A percentile compares a stretch with the other conserved stretches of the same genome.
Evolutionary conservation across 176 grass and related monocot genomes (phyloP).

Genomic region (Tillandsia leiboldiana): DNA sequence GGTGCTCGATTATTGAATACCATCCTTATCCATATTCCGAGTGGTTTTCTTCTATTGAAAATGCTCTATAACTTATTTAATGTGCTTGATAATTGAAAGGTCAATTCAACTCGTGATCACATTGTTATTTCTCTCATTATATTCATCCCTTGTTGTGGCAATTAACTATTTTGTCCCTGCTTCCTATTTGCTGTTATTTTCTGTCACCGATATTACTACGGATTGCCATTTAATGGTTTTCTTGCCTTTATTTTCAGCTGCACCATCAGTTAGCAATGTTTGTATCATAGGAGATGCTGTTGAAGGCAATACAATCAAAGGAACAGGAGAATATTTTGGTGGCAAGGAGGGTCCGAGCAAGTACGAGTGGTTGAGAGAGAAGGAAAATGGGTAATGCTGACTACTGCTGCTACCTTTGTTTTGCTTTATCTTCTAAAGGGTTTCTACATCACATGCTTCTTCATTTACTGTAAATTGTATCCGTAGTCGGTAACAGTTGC

Average conservation of each 20-base stretch:
- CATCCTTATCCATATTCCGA: background rate
- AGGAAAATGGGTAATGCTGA: slow-evolving; percentile 56
- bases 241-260: slow-evolving; percentile 52
- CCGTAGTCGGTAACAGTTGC: background rate
- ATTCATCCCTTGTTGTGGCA: background rate
- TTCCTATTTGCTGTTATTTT: background rate
- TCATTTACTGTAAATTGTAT: background rate
- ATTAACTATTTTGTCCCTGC: background rate
- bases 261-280: slow-evolving; percentile 82
- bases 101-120: background rate
- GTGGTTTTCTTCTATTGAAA: background rate
- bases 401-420: background rate
- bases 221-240: background rate
- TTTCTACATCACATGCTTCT: background rate
- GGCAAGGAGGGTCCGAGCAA: slow-evolving; percentile 90
- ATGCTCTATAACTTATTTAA: background rate
- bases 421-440: slow-evolving; percentile 1
- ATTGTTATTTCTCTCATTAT: background rate
- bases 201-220: background rate
- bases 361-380: slow-evolving; percentile 71
- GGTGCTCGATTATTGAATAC: background rate
- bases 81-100: background rate
- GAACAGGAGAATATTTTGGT: slow-evolving; percentile 72
- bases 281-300: slow-evolving; percentile 62
- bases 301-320: slow-evolving; percentile 68